Conservation (phyloP, 2,329 filamentous ascomycete species). For the Botrytis hyacinthi region DNA sequence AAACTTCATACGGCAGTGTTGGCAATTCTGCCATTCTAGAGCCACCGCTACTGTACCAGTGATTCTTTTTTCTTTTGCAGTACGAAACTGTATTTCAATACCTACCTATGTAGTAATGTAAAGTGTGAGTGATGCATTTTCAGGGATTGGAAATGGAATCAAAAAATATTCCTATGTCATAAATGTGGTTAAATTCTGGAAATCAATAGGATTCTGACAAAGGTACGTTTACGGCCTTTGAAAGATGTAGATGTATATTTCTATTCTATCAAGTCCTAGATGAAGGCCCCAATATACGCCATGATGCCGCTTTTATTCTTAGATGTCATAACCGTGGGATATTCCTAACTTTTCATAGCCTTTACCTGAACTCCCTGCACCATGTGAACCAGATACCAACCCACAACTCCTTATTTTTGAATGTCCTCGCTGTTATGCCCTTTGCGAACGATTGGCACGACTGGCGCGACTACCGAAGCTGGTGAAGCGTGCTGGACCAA, state of each 20-base stretch:
- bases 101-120: not conserved
- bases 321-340: not conserved
- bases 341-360: conserved; percentile 1
- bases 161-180: not conserved
- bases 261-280: not conserved
- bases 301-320: conserved; percentile 2
- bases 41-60: not conserved
- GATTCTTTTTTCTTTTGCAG: not conserved
- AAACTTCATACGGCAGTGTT: not conserved
- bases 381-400: conserved; percentile 2
- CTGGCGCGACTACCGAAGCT: conserved; percentile 10
- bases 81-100: not conserved
- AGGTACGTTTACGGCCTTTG: too few relatives aligned
- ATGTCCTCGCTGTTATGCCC: conserved; percentile 22
- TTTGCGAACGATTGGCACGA: conserved; percentile 28
- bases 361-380: conserved; percentile 16
- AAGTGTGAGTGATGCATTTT: not conserved
- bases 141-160: not conserved
- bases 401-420: not conserved
- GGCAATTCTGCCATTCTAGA: not conserved
- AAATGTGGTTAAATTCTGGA: too few relatives aligned
- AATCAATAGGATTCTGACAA: not conserved
- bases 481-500: conserved; percentile 71
- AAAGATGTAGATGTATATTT: conserved; percentile 4
- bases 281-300: not conserved